These are phyloP conservation scores for Pseudogymnoascus sp. DNA, from an alignment of 2,329 filamentous ascomycete genomes.

Conservation along the genomic window DNA sequence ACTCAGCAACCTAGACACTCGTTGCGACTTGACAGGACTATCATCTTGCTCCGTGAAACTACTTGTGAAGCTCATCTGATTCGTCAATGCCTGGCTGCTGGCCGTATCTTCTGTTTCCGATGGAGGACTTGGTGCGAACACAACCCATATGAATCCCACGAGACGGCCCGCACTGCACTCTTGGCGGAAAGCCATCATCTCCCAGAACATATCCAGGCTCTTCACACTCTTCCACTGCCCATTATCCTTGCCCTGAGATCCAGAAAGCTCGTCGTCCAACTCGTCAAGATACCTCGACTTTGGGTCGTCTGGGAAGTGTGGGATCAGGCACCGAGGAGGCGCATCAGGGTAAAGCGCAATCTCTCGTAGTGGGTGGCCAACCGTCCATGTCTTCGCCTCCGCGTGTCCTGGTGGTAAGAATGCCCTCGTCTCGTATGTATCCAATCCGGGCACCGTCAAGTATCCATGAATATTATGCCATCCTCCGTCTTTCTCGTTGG, in stretches of 20 bases:
- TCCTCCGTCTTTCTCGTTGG: conserved; percentile 11
- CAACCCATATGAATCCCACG: conserved; percentile 91
- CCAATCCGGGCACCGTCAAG: conserved; percentile 78
- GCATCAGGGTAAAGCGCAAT: conserved; percentile 57
- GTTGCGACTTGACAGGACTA: neutral
- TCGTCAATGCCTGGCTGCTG: neutral
- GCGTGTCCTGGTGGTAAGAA: conserved; percentile 56
- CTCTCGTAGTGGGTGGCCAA: conserved; percentile 61
- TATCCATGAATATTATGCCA: conserved; percentile 61
- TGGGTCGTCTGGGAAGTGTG: conserved; percentile 88
- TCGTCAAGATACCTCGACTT: conserved; percentile 86
- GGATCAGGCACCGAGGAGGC: conserved; percentile 76
- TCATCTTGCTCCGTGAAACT: neutral
- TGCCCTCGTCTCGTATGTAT: conserved; percentile 68
- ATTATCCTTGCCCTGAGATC: conserved; percentile 42
- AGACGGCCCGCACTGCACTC: conserved; percentile 89
- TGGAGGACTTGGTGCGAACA: conserved; percentile 54
- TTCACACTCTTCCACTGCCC: conserved; percentile 78
- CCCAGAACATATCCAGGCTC: conserved; percentile 90
- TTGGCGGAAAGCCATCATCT: conserved; percentile 93
- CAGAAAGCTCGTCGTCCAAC: conserved; percentile 71
- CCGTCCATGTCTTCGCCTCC: conserved; percentile 48
- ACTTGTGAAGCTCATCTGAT: neutral
- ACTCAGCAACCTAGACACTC: neutral
- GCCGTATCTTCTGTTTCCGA: conserved; percentile 15